Evolutionary conservation across 1,284 basidiomycete species (phyloP), one percentile per base, ranked within the genome.

Genomic region (Microbotryomycetes sp.): DNA sequence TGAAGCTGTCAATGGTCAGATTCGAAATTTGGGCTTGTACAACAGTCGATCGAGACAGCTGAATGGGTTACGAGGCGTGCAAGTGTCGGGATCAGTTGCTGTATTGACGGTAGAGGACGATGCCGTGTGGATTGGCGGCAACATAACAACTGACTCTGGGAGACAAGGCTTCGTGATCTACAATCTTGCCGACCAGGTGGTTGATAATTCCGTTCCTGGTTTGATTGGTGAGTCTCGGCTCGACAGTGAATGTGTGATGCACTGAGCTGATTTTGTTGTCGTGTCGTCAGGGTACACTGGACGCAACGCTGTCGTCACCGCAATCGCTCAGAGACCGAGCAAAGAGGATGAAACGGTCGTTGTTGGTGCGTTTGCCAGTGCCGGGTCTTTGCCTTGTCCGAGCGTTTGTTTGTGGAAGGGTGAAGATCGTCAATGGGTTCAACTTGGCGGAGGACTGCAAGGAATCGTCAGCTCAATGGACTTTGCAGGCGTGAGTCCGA

Each of bases 361-460:
- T 5, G 89, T 87, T 3, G 94, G 94, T 28, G 84, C 86, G 19
- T 97, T 98, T 70, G 79, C 83, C 0, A 81, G 83, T 49, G 90
- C 88, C 1, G 93, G 92, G 7, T 82, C 84, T 0, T 77, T 88
- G 22, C 75, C 79, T 0, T 97, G 94, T 76, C 81, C 83, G 36
- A 86, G 83, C 2, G 84, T 97, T 52, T 98, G 94, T 75, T 78
- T 83, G 23, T 86, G 89, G 75, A 85, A 92, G 71, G 82, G 80
- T 3, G 75, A 74, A 4, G 79, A 78, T 19, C 84, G 82, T 64
- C 85, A 87, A 71, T 98, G 93, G 93, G 85, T 79, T 54, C 76
- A 82, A 2, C 81, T 96, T 30, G 91, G 90, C n/a, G 81, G 78
- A 59, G 92, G 91, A 15, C 81, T 97, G 52, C 80, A 82, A 65